Evolutionary conservation across 306 rosid species (phyloP), one percentile per base, ranked within the genome.

Genomic region (Glycine soja): DNA sequence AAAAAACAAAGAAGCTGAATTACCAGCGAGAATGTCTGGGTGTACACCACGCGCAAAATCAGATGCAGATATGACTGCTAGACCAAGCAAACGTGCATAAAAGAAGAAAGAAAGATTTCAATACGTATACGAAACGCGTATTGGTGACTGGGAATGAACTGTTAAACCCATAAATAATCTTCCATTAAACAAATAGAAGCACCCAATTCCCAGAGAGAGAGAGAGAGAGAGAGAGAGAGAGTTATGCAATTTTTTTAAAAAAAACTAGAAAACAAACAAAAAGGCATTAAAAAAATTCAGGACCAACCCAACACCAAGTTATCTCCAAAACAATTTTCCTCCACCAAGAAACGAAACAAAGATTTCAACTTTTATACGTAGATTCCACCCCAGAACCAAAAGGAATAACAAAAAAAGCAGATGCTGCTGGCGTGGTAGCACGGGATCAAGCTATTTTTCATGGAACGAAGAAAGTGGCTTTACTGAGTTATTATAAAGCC

Each of bases 131-230:
- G 83, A 82, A 94, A 94, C 93, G 93, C 93, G 97, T 88, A 63
- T 85, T 81, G 85, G 88, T 87, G 98, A 90, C 82, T 13, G 86
- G 81, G 81, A 68, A 92, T 94, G 94, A 92, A 91, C 97, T 89
- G 94, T 90, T 88, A 90, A 84, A 84, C 89, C 77, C 85, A 82
- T 80, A 86, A 81, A 82, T 80, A 87, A 81, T 74, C 87, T 76
- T 72, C 56, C 30, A 48, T 63, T 54, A 63, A 70, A 82, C 69
- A 76, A 82, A 75, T 50, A 79, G 61, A 77, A 80, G 32, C 46
- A 45, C 74, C 42, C 36, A 71, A 70, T 63, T 68, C 72, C 77
- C 30, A 24, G 30, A 24, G 30, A 24, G 30, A 66, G 56, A 75
- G 70, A 83, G 75, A 86, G 63, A 73, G n/a, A n/a, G n/a, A n/a